A percentile compares a stretch with the other conserved stretches of the same genome.
Evolutionary conservation across 2,329 filamentous ascomycete genomes (phyloP).

Genomic region (Bipolaris victoriae): DNA sequence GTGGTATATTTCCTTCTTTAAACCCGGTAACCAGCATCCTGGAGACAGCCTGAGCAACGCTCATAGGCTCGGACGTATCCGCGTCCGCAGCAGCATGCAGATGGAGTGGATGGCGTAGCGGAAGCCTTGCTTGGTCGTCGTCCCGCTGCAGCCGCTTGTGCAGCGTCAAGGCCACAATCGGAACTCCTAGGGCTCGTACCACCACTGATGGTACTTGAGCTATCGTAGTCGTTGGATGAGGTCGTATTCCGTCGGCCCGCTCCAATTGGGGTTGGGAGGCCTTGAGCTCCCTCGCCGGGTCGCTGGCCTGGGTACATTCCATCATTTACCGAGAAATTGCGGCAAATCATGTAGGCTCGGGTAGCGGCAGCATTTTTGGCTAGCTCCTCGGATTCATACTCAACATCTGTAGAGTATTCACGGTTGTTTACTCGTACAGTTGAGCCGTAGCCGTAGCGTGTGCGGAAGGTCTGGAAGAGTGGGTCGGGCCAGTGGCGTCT

Average conservation of each 20-base stretch:
- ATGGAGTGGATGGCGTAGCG: slow-evolving; percentile 30
- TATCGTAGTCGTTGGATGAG: slow-evolving; percentile 58
- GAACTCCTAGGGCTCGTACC: slow-evolving; percentile 61
- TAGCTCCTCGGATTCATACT: slow-evolving; percentile 79
- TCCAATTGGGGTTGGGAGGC: slow-evolving; percentile 68
- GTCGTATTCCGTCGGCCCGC: slow-evolving; percentile 61
- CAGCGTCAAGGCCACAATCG: slow-evolving; percentile 53
- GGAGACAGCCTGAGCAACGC: slow-evolving; percentile 52
- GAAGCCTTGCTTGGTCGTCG: slow-evolving; percentile 47
- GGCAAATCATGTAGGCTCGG: slow-evolving; percentile 96
- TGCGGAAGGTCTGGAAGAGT: slow-evolving; percentile 81
- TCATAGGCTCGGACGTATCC: slow-evolving; percentile 51
- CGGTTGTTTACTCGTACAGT: slow-evolving; percentile 94
- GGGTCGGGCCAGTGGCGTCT: slow-evolving; percentile 94
- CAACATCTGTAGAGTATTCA: slow-evolving; percentile 90
- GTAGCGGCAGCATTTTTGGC: slow-evolving; percentile 94
- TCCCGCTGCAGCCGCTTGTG: slow-evolving; percentile 23
- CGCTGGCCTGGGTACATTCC: slow-evolving; percentile 75
- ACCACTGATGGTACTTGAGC: slow-evolving; percentile 59
- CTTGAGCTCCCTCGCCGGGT: slow-evolving; percentile 64
- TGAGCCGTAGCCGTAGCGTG: slow-evolving; percentile 79
- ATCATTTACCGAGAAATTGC: slow-evolving; percentile 95
- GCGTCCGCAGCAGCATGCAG: slow-evolving; percentile 47
- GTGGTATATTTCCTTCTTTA: slow-evolving; percentile 5
- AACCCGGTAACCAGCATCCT: slow-evolving; percentile 49